phyloP scores from a whole-genome alignment of 2,329 filamentous ascomycete species.

The Colletotrichum sp. region DNA sequence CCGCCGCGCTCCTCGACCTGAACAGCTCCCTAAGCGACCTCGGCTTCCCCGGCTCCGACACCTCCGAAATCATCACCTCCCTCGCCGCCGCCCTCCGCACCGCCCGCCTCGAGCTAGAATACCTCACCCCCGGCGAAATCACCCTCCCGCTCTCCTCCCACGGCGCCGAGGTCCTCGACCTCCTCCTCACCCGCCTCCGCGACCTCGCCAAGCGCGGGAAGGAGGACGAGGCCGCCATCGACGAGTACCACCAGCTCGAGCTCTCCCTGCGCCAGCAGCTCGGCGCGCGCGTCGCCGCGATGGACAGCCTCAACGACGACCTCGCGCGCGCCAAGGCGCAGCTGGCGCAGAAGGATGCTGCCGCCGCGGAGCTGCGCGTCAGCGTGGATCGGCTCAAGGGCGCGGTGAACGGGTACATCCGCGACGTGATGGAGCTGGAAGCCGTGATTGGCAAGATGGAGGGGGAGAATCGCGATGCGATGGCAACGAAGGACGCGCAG shows the following conservation, averaged over 20 bases:
- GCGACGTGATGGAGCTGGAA: slow-evolving; percentile 61
- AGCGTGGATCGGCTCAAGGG: slow-evolving; percentile 55
- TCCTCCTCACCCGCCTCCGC: slow-evolving; percentile 56
- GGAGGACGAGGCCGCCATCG: slow-evolving; percentile 59
- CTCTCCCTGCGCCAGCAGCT: slow-evolving; percentile 62
- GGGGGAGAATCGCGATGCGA: slow-evolving; percentile 33
- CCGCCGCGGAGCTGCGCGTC: slow-evolving; percentile 52
- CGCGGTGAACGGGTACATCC: slow-evolving; percentile 56
- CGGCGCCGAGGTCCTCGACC: slow-evolving; percentile 60
- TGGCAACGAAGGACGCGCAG: slow-evolving; percentile 36
- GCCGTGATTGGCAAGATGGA: slow-evolving; percentile 55
- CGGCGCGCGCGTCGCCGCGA: slow-evolving; percentile 53
- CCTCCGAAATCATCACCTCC: slow-evolving; percentile 51
- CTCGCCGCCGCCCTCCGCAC: slow-evolving; percentile 57
- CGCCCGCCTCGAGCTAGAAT: slow-evolving; percentile 66
- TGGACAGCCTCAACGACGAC: slow-evolving; percentile 51
- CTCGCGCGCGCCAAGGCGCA: slow-evolving; percentile 36
- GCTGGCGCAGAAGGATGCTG: slow-evolving; percentile 41
- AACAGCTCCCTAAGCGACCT: slow-evolving; percentile 49
- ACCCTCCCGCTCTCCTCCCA: slow-evolving; percentile 55
- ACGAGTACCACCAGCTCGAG: slow-evolving; percentile 65
- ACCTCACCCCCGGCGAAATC: slow-evolving; percentile 64
- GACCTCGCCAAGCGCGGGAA: slow-evolving; percentile 49
- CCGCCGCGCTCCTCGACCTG: slow-evolving; percentile 50
- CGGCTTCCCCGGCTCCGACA: slow-evolving; percentile 55